These are phyloP conservation scores for Tolypocladium amazonense DNA, from an alignment of 2,329 filamentous ascomycete species.

Conservation along the genomic window DNA sequence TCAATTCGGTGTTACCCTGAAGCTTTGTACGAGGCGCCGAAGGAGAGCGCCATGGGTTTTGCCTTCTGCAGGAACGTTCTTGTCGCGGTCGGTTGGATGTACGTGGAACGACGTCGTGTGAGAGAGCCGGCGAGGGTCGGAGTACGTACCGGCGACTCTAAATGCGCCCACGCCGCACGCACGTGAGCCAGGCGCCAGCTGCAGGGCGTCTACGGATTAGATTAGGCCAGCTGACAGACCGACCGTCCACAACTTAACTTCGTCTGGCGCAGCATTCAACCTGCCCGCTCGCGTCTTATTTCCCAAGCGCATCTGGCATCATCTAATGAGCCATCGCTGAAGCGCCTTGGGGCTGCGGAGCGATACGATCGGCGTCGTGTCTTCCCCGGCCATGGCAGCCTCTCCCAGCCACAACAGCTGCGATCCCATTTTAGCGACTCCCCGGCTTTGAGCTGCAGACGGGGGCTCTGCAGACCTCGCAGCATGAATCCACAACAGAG, in stretches of 20 bases:
- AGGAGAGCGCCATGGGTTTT: not conserved
- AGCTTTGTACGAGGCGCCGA: not conserved
- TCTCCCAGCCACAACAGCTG: conserved; percentile 3
- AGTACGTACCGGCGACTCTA: not conserved
- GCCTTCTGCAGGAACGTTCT: not conserved
- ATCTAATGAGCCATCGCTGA: not conserved
- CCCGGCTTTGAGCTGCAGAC: conserved; percentile 5
- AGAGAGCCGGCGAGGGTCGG: not conserved
- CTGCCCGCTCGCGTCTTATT: no score
- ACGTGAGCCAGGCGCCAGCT: not conserved
- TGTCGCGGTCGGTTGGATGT: not conserved
- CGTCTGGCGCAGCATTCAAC: not conserved
- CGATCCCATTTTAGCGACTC: conserved; percentile 1
- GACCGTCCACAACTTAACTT: not conserved
- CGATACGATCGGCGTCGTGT: not conserved
- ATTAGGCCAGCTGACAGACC: not conserved
- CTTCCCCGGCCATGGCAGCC: conserved; percentile 9
- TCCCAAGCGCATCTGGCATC: not conserved
- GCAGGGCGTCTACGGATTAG: no score
- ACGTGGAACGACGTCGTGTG: not conserved
- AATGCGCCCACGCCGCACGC: not conserved
- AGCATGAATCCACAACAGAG: conserved; percentile 23
- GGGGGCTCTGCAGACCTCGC: conserved; percentile 9
- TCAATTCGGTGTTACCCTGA: not conserved
- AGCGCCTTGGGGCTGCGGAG: not conserved